phyloP scores from a whole-genome alignment of 768 basidiomycete species.

The Boletus sensibilis region DNA sequence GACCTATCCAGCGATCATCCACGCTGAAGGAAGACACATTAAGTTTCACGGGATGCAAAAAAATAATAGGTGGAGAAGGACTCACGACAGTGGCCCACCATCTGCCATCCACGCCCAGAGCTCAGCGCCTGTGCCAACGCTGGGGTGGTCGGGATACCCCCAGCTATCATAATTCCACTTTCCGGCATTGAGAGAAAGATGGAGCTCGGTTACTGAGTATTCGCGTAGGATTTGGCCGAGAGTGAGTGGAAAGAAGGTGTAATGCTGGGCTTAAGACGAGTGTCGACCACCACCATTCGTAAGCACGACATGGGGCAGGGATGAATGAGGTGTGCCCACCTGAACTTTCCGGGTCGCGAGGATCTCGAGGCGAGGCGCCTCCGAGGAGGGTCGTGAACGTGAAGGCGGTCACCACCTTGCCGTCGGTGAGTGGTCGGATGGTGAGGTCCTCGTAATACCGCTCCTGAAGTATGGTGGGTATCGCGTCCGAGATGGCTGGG shows the following conservation, averaged over 20 bases:
- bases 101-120: slow-evolving; percentile 93
- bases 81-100: slow-evolving; percentile 49
- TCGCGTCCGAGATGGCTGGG: not conserved
- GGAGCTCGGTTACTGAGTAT: slow-evolving; percentile 84
- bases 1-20: slow-evolving; percentile 77
- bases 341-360: slow-evolving; percentile 42
- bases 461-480: slow-evolving; percentile 22
- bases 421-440: slow-evolving; percentile 69
- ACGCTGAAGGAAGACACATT: slow-evolving; percentile 41
- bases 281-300: not conserved
- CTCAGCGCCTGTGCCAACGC: slow-evolving; percentile 84
- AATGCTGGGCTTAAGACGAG: slow-evolving; percentile 67
- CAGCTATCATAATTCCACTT: slow-evolving; percentile 87
- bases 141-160: slow-evolving; percentile 75
- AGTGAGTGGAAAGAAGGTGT: slow-evolving; percentile 80
- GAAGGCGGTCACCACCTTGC: slow-evolving; percentile 78
- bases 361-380: slow-evolving; percentile 55
- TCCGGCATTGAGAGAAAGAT: slow-evolving; percentile 87
- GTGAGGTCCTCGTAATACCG: slow-evolving; percentile 49
- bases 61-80: not conserved
- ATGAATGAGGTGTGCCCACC: slow-evolving; percentile 43
- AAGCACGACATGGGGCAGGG: not conserved
- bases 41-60: not conserved
- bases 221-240: slow-evolving; percentile 84
- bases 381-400: slow-evolving; percentile 67